phyloP scores from a whole-genome alignment of 176 grass and related monocot genomes.

The Triticum monococcum region DNA sequence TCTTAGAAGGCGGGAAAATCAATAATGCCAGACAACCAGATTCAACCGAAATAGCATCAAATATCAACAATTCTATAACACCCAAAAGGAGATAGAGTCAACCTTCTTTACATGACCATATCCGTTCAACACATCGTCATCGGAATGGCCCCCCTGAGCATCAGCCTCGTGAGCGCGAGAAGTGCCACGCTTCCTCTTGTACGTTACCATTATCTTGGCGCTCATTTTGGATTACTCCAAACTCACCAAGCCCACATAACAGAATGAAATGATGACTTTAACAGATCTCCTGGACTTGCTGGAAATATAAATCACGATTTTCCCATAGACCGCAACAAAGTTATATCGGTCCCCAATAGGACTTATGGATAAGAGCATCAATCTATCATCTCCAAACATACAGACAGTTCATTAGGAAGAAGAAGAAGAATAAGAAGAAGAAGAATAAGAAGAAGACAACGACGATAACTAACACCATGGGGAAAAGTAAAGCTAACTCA shows the following conservation, averaged over 20 bases:
- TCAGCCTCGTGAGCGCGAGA: not conserved
- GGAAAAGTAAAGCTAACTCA: not conserved
- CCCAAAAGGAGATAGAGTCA: not conserved
- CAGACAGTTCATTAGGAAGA: not conserved
- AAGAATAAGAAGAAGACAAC: no score
- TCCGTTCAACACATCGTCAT: constrained; percentile 1
- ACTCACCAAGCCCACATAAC: not conserved
- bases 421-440: not conserved
- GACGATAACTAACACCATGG: no score
- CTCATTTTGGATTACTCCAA: constrained; percentile 15
- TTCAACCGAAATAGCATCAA: not conserved
- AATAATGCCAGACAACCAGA: not conserved
- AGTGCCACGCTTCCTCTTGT: constrained; percentile 55
- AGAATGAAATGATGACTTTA: not conserved
- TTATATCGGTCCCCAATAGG: not conserved
- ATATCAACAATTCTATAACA: not conserved
- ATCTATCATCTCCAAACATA: not conserved
- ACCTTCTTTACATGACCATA: constrained; percentile 43
- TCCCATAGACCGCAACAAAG: not conserved
- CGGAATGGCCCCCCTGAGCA: not conserved
- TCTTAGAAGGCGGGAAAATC: not conserved
- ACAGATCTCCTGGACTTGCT: not conserved
- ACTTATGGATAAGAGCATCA: not conserved
- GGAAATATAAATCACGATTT: not conserved
- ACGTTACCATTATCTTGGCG: constrained; percentile 45